A percentile compares a stretch with the other conserved stretches of the same genome.
phyloP scores from a whole-genome alignment of 441 rosid genomes.

The Arabidopsis hybrid region DNA sequence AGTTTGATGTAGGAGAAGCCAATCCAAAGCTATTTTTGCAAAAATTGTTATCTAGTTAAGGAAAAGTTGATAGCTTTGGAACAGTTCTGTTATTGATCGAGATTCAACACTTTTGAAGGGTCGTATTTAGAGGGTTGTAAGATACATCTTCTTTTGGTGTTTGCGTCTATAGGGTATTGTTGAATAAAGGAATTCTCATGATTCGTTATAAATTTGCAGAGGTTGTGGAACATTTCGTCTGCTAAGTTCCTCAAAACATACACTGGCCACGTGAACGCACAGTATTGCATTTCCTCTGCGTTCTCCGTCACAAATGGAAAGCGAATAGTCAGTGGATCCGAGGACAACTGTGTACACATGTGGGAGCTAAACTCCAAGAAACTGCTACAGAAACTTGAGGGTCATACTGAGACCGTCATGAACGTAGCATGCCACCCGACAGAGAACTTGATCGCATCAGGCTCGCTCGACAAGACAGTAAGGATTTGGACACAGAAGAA shows the following conservation, averaged over 20 bases:
- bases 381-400: constrained; percentile 90
- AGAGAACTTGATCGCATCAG: constrained; percentile 86
- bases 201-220: constrained; percentile 53
- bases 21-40: constrained; percentile 1
- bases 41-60: not conserved
- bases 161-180: constrained; percentile 4
- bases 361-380: constrained; percentile 91
- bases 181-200: constrained; percentile 4
- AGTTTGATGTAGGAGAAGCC: constrained; percentile 1
- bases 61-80: constrained; percentile 13
- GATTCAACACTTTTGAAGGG: constrained; percentile 10
- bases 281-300: constrained; percentile 73
- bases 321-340: constrained; percentile 86
- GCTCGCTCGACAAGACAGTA: constrained; percentile 82
- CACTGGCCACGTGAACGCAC: constrained; percentile 72
- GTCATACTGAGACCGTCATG: constrained; percentile 83
- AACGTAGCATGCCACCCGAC: constrained; percentile 88
- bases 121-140: not conserved
- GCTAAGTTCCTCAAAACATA: constrained; percentile 88
- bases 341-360: constrained; percentile 78
- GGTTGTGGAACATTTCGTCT: constrained; percentile 85
- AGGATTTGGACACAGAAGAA: constrained; percentile 88
- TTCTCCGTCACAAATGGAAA: constrained; percentile 86
- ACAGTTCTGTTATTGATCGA: not conserved
- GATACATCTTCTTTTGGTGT: constrained; percentile 12